Evolutionary conservation across 805 yeast species (phyloP).

Genomic region (Saccharomycopsis guyanensis): DNA sequence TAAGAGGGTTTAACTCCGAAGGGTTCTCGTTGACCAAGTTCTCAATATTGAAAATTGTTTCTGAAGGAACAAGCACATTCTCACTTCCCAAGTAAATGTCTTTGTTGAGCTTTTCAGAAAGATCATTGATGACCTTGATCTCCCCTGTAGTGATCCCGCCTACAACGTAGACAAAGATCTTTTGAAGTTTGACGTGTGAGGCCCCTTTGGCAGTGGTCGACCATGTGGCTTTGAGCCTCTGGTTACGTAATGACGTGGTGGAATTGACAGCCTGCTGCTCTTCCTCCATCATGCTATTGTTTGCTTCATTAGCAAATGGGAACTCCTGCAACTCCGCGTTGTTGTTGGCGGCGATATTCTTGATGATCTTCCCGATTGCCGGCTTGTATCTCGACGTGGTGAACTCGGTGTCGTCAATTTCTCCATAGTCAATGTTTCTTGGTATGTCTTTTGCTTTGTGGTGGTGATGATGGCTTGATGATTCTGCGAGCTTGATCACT

Average conservation of each 20-base stretch:
- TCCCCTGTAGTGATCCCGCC: constrained; percentile 91
- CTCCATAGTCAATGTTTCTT: constrained; percentile 15
- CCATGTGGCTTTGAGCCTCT: constrained; percentile 73
- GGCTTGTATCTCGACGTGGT: constrained; percentile 70
- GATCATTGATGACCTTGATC: constrained; percentile 64
- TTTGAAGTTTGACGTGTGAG: constrained; percentile 39
- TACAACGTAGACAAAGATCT: constrained; percentile 71
- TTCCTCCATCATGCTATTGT: constrained; percentile 38
- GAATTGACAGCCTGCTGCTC: constrained; percentile 29
- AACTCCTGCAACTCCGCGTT: constrained; percentile 48
- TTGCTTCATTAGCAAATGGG: constrained; percentile 73
- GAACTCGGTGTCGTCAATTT: constrained; percentile 28
- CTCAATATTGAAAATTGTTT: constrained; percentile 33
- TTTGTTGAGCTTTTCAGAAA: constrained; percentile 51
- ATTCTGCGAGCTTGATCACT: constrained; percentile 24
- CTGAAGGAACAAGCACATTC: constrained; percentile 50
- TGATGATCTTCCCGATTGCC: constrained; percentile 52
- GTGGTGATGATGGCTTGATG: constrained; percentile 30
- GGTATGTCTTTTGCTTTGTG: not conserved
- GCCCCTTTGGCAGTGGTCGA: constrained; percentile 32
- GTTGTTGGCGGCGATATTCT: constrained; percentile 35
- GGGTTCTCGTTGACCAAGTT: constrained; percentile 26
- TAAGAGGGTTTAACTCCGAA: constrained; percentile 10
- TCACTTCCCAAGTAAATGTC: constrained; percentile 82
- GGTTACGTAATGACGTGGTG: constrained; percentile 55